Evolutionary conservation across 176 grass and related monocot genomes (phyloP), one percentile per base, ranked within the genome.

Genomic region (Rhynchospora pubera): DNA sequence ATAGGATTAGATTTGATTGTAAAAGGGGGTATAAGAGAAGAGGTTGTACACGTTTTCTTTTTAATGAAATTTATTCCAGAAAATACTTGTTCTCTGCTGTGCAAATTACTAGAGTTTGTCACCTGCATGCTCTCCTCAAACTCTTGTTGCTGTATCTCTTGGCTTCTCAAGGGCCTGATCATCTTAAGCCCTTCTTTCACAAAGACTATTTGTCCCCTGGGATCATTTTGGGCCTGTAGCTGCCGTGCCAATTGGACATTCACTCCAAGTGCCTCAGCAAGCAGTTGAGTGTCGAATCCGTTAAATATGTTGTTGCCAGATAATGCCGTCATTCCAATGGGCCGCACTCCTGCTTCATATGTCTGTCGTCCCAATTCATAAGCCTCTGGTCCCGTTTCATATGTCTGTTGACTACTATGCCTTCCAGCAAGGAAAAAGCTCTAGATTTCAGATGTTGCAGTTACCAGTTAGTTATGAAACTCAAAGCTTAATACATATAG

Each of bases 161-260:
- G 50, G 19, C 23, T 58, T 22, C 52, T 47, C 18, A 24, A 23
- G 3, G 77, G 61, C 28, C 51, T 57, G 50, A 86, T 1, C 6
- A 86, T 62, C 7, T 71, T 56, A 68, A 73, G 84, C 0, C 84
- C 84, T 19, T 81, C 15, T 18, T 59, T 26, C 26, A 82, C 85
- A 22, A 47, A 63, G 57, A 83, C 55, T 19, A 87, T 87, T 63
- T 82, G 52, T 2, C 85, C 85, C 45, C 79, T 82, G n/a, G 45
- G 46, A 24, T 87, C 85, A 23, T 87, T 47, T 55, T 74, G 44
- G 78, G 79, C 34, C 43, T 87, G 85, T 21, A 87, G 52, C 44
- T 62, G 57, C n/a, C 79, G 69, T 22, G 55, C 79, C 16, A 65
- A 3, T 26, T 82, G 34, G 28, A 2, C 53, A 53, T 52, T 77